Conservation (phyloP, 371 early-diverging fungal species). For the Catenaria anguillulae region DNA sequence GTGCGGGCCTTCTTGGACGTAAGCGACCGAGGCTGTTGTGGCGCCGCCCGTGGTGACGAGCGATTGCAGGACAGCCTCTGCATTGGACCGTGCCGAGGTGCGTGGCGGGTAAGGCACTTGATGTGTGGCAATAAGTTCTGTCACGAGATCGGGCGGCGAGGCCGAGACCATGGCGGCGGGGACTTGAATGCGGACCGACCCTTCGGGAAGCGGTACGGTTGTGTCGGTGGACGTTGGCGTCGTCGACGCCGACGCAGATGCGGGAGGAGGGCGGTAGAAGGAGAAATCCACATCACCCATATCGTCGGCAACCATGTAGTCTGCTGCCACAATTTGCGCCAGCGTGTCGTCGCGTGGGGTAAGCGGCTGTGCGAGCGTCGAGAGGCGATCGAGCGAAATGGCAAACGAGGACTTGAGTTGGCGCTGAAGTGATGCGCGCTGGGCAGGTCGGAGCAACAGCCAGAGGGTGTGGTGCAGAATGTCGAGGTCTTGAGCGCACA, state of each 20-base stretch:
- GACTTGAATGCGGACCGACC: conserved; percentile 26
- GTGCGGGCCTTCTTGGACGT: background rate
- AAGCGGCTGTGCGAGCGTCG: conserved; percentile 34
- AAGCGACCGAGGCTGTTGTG: background rate
- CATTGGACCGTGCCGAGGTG: no score
- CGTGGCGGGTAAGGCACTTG: conserved; percentile 35
- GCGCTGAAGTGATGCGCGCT: conserved; percentile 56
- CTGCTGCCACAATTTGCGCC: background rate
- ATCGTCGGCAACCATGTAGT: conserved; percentile 14
- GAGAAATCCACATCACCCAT: conserved; percentile 37
- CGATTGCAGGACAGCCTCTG: no score
- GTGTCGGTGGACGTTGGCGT: background rate
- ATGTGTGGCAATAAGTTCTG: conserved; percentile 37
- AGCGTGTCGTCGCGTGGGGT: background rate
- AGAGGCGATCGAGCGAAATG: conserved; percentile 43
- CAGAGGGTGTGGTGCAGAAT: conserved; percentile 53
- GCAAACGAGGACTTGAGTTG: conserved; percentile 45
- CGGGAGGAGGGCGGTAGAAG: conserved; percentile 43
- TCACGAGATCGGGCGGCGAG: conserved; percentile 21
- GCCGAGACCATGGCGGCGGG: conserved; percentile 17
- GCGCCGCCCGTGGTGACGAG: no score
- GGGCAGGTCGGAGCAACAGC: conserved; percentile 64
- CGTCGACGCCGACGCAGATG: conserved; percentile 10
- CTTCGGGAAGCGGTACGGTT: conserved; percentile 14
- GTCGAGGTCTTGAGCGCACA: conserved; percentile 55